Percentiles rank a stretch among this genome's conserved stretches.
Conservation (phyloP, 202 grass and related monocot species). For the Setaria viridis region DNA sequence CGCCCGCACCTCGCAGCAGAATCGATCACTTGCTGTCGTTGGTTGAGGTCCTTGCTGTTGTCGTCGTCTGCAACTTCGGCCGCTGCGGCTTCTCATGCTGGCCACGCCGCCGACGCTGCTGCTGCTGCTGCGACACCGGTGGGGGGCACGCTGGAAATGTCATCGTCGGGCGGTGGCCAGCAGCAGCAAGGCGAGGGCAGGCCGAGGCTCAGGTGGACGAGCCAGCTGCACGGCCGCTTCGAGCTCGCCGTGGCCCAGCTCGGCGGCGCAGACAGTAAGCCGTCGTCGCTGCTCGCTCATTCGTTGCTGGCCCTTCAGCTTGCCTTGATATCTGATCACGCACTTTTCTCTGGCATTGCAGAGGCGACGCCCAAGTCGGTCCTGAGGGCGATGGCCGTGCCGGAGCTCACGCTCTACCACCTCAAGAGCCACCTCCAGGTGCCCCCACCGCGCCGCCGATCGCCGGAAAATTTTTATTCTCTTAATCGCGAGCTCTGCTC, state of each 20-base stretch:
- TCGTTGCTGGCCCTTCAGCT: neutral
- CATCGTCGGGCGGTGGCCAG: constrained; percentile 26
- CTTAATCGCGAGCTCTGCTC: neutral
- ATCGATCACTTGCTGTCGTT: neutral
- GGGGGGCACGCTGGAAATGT: constrained; percentile 58
- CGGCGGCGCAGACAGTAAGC: constrained; percentile 82
- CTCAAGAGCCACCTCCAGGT: constrained; percentile 98
- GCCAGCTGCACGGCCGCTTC: constrained; percentile 76
- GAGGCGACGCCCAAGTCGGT: constrained; percentile 89
- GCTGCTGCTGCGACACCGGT: constrained; percentile 31
- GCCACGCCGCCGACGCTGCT: constrained; percentile 19
- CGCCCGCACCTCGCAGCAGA: neutral
- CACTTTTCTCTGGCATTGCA: constrained; percentile 49
- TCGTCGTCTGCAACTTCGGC: neutral
- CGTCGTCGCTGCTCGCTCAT: neutral
- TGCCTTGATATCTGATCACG: neutral
- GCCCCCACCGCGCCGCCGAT: neutral
- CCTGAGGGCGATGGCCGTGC: constrained; percentile 76
- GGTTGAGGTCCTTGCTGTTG: neutral
- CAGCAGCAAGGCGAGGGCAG: constrained; percentile 35
- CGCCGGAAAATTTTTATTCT: neutral
- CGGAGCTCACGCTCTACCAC: constrained; percentile 84
- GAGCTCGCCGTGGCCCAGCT: constrained; percentile 70
- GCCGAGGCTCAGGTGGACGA: constrained; percentile 76
- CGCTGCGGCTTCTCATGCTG: constrained; percentile 57